Evolutionary conservation across 768 basidiomycete species (phyloP).

Genomic region (Amanita subjunquillea): DNA sequence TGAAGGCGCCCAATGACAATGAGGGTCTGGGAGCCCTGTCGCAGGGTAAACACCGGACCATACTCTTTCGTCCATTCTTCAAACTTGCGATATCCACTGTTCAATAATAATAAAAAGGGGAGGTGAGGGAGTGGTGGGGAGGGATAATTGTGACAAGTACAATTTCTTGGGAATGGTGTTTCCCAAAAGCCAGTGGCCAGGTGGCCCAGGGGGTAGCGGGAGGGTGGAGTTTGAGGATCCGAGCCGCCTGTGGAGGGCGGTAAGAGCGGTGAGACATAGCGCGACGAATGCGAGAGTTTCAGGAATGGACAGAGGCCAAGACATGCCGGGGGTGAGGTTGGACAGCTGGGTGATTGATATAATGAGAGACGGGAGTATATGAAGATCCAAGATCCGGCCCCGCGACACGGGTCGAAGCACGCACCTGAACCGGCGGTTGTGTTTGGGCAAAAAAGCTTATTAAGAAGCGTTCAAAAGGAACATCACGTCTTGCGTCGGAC

Average conservation of each 20-base stretch:
- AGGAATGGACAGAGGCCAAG: conserved; percentile 6
- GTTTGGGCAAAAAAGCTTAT: too few species aligned
- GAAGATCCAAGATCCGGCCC: not conserved
- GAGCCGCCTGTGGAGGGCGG: conserved; percentile 18
- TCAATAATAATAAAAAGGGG: not conserved
- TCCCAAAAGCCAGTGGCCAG: conserved; percentile 29
- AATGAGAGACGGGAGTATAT: too few species aligned
- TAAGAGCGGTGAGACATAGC: conserved; percentile 20
- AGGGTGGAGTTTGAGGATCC: conserved; percentile 9
- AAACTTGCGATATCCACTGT: conserved; percentile 39
- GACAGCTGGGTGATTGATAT: too few species aligned
- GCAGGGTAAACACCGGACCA: conserved; percentile 49
- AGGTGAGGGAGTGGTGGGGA: not conserved
- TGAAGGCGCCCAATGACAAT: conserved; percentile 40
- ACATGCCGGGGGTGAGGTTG: not conserved
- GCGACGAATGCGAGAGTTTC: conserved; percentile 19
- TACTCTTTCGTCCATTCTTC: conserved; percentile 52
- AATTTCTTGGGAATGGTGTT: conserved; percentile 29
- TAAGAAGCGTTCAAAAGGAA: too few species aligned
- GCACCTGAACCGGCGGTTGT: too few species aligned
- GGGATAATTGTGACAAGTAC: conserved; percentile 15
- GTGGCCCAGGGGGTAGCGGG: conserved; percentile 34
- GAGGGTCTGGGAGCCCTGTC: conserved; percentile 33
- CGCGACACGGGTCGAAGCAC: too few species aligned
- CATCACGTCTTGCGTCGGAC: too few species aligned